These are phyloP conservation scores for Yamadazyma sp. DNA, from an alignment of 805 yeast genomes.

Conservation along the genomic window DNA sequence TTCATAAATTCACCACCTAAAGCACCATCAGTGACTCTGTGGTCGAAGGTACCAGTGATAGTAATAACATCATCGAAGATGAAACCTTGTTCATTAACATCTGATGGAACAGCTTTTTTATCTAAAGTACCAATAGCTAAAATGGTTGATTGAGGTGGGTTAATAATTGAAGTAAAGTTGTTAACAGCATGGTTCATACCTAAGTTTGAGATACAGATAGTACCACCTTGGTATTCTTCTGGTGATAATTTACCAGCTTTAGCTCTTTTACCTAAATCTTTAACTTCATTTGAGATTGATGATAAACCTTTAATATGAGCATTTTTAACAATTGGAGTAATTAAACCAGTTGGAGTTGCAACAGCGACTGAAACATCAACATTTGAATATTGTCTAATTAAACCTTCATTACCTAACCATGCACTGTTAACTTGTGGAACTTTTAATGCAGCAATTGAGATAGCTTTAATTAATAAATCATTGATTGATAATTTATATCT, in stretches of 20 bases:
- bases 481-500: slow-evolving; percentile 89
- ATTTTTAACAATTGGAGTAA: slow-evolving; percentile 91
- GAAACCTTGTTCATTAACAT: slow-evolving; percentile 86
- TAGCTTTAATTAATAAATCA: slow-evolving; percentile 91
- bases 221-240: slow-evolving; percentile 99
- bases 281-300: slow-evolving; percentile 75
- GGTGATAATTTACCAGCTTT: slow-evolving; percentile 90
- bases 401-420: slow-evolving; percentile 86
- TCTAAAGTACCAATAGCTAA: slow-evolving; percentile 92
- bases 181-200: slow-evolving; percentile 97
- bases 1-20: slow-evolving; percentile 95
- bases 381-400: slow-evolving; percentile 85
- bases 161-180: slow-evolving; percentile 91
- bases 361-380: slow-evolving; percentile 99
- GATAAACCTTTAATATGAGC: slow-evolving; percentile 87
- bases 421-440: slow-evolving; percentile 94
- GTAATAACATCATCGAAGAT: slow-evolving; percentile 87
- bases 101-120: slow-evolving; percentile 90
- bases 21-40: slow-evolving; percentile 97
- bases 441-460: slow-evolving; percentile 83
- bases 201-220: slow-evolving; percentile 96
- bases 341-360: slow-evolving; percentile 94
- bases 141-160: slow-evolving; percentile 96
- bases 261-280: slow-evolving; percentile 95
- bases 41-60: slow-evolving; percentile 96